phyloP scores from a whole-genome alignment of 768 basidiomycete species.

The Cantharellus anzutake region DNA sequence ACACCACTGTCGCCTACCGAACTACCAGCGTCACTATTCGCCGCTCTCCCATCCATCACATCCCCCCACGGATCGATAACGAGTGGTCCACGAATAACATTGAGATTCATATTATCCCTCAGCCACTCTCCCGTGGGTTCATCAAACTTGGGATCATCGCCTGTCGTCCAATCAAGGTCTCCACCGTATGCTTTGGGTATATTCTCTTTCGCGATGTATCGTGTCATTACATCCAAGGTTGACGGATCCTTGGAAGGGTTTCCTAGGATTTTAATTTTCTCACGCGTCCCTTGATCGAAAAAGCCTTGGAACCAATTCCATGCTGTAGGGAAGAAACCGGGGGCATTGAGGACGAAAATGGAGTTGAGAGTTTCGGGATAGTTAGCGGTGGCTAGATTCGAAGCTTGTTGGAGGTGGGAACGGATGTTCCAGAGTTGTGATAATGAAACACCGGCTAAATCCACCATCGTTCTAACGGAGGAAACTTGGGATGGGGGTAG shows the following conservation, averaged over 20 bases:
- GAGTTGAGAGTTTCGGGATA: slow-evolving; percentile 37
- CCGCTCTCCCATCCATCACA: too few relatives aligned
- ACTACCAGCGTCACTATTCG: too few relatives aligned
- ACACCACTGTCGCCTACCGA: too few relatives aligned
- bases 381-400: slow-evolving; percentile 52
- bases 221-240: slow-evolving; percentile 20
- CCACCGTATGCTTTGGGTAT: slow-evolving; percentile 63
- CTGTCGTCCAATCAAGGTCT: slow-evolving; percentile 47
- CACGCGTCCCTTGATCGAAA: slow-evolving; percentile 64
- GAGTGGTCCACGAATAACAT: not conserved
- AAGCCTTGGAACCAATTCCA: slow-evolving; percentile 72
- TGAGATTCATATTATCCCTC: not conserved
- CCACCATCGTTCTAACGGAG: slow-evolving; percentile 38
- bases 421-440: slow-evolving; percentile 50
- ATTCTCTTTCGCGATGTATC: slow-evolving; percentile 28
- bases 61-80: not conserved
- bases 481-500: slow-evolving; percentile 32
- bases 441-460: slow-evolving; percentile 44
- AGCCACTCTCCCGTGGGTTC: not conserved
- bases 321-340: slow-evolving; percentile 62
- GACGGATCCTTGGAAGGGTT: not conserved
- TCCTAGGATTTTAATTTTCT: slow-evolving; percentile 52
- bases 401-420: slow-evolving; percentile 55
- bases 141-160: slow-evolving; percentile 18
- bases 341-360: slow-evolving; percentile 48